Conservation (phyloP, 2,329 filamentous ascomycete genomes). For the Cladosporium colombiae region DNA sequence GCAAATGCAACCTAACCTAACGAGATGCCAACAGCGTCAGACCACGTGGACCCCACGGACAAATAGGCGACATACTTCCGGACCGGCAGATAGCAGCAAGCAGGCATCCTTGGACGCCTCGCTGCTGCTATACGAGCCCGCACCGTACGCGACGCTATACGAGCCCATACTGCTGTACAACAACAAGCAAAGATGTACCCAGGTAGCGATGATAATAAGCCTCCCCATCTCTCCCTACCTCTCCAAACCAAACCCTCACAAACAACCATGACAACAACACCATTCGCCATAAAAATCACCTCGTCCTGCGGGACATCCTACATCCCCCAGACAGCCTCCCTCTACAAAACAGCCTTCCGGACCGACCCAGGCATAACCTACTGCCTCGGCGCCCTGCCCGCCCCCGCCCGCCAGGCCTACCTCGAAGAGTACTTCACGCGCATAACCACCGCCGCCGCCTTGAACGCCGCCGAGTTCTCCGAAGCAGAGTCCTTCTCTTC, state of each 20-base stretch:
- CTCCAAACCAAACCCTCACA: too few relatives aligned
- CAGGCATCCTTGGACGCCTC: neutral
- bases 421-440: slow-evolving; percentile 26
- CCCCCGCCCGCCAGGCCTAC: slow-evolving; percentile 23
- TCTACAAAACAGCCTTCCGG: slow-evolving; percentile 22
- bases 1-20: too few relatives aligned
- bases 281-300: neutral
- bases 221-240: neutral
- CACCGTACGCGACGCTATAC: neutral
- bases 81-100: neutral
- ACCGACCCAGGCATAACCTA: slow-evolving; percentile 30
- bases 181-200: too few relatives aligned
- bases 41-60: neutral
- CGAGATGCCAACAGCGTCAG: neutral
- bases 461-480: slow-evolving; percentile 29
- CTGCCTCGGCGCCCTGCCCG: slow-evolving; percentile 25
- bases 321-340: neutral
- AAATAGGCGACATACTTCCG: neutral
- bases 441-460: slow-evolving; percentile 27
- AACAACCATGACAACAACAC: neutral
- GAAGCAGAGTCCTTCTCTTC: slow-evolving; percentile 28
- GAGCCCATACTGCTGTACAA: neutral
- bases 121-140: neutral
- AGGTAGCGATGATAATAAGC: neutral
- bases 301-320: neutral